phyloP scores from a whole-genome alignment of 805 yeast species.

The Pichia kluyveri region DNA sequence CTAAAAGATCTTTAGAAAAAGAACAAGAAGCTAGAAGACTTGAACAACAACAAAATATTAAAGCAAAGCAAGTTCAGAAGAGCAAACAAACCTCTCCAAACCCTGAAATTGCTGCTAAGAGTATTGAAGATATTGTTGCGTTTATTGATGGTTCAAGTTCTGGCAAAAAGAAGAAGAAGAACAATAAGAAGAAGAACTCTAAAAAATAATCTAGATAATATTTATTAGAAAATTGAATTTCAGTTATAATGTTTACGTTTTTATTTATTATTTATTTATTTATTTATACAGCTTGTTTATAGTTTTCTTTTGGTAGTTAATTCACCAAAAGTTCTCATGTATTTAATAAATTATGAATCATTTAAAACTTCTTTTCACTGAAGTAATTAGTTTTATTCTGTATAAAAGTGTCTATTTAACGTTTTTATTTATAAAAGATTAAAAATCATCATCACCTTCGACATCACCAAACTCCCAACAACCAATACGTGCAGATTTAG shows the following conservation, averaged over 20 bases:
- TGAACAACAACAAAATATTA: constrained; percentile 14
- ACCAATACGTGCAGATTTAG: constrained; percentile 44
- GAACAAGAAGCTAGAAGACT: constrained; percentile 18
- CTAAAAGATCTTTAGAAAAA: constrained; percentile 15
- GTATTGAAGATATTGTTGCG: constrained; percentile 63
- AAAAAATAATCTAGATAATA: constrained; percentile 12
- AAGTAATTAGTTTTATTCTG: too few relatives aligned
- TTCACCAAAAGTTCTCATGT: too few relatives aligned
- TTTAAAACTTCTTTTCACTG: too few relatives aligned
- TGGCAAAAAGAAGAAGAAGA: constrained; percentile 23
- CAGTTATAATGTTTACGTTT: neutral
- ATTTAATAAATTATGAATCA: too few relatives aligned
- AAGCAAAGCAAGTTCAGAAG: constrained; percentile 22
- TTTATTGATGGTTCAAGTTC: constrained; percentile 55
- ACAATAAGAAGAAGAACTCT: constrained; percentile 15
- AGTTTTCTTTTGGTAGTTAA: neutral
- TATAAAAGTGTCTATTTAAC: too few relatives aligned
- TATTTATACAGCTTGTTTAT: constrained; percentile 4
- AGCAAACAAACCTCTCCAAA: constrained; percentile 29
- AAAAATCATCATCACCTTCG: constrained; percentile 40
- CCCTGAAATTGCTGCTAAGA: constrained; percentile 52
- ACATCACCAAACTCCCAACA: constrained; percentile 76
- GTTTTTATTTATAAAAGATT: neutral
- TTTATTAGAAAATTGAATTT: neutral
- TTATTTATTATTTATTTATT: constrained; percentile 1